phyloP scores from a whole-genome alignment of 73 alveolate species.

The Stentor roeselii region DNA sequence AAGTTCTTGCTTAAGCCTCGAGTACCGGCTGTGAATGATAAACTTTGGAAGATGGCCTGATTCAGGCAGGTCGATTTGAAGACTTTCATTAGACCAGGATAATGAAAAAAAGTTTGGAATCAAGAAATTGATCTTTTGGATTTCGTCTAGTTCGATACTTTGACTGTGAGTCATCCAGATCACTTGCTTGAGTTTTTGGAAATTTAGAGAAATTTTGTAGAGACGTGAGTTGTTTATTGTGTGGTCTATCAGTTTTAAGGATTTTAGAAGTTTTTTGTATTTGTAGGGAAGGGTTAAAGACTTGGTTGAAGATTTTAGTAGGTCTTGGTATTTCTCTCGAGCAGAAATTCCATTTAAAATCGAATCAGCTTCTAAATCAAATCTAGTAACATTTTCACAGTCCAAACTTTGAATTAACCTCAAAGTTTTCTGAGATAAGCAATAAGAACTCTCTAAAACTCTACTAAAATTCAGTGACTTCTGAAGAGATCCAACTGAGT shows the following conservation, averaged over 20 bases:
- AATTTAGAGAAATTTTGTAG: neutral
- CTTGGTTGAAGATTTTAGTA: neutral
- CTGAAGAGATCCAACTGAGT: too few relatives aligned
- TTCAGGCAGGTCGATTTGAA: neutral
- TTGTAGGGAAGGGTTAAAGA: conserved; percentile 22
- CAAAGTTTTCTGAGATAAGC: too few relatives aligned
- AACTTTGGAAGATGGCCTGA: neutral
- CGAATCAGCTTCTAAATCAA: too few relatives aligned
- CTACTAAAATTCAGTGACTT: too few relatives aligned
- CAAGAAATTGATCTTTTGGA: neutral
- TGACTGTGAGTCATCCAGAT: neutral
- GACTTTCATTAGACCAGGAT: neutral
- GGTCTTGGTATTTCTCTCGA: conserved; percentile 24
- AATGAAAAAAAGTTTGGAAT: neutral
- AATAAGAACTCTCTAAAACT: too few relatives aligned
- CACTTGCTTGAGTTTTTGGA: neutral
- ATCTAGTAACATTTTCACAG: too few relatives aligned
- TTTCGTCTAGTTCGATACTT: neutral
- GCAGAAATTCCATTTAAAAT: neutral
- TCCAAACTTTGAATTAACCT: too few relatives aligned
- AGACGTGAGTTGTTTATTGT: neutral
- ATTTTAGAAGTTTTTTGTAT: neutral
- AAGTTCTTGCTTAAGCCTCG: neutral
- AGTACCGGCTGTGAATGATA: neutral
- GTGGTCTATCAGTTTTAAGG: neutral